These are phyloP conservation scores for Cordyceps militaris DNA, from an alignment of 2,329 filamentous ascomycete genomes.

Conservation along the genomic window DNA sequence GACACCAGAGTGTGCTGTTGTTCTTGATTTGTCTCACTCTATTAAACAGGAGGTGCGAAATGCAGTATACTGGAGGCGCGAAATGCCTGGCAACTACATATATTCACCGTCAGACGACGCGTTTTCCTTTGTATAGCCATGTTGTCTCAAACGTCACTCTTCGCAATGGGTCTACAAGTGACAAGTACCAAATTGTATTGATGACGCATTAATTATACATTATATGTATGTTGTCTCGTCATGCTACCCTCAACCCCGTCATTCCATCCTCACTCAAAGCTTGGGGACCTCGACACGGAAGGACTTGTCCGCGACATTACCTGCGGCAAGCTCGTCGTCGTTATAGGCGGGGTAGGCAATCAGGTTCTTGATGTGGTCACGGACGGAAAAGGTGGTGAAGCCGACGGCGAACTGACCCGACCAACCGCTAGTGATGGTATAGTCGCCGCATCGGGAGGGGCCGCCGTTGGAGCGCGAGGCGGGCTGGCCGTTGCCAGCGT, in stretches of 20 bases:
- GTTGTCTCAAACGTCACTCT: no score
- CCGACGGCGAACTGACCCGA: constrained; percentile 47
- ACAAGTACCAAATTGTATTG: no score
- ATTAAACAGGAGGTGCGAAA: no score
- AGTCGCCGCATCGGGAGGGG: constrained; percentile 39
- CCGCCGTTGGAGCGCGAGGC: constrained; percentile 33
- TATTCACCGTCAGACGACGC: no score
- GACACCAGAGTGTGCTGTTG: no score
- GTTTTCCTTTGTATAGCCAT: no score
- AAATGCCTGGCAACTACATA: no score
- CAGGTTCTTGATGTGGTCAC: constrained; percentile 33
- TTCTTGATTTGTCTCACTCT: no score
- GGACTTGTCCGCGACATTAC: constrained; percentile 22
- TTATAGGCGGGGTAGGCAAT: constrained; percentile 49
- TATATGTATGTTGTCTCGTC: constrained; percentile 20
- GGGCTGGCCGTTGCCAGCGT: constrained; percentile 28
- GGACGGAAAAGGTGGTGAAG: constrained; percentile 48
- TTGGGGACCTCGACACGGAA: constrained; percentile 2
- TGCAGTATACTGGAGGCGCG: no score
- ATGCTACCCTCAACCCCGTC: neutral
- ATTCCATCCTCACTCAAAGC: neutral
- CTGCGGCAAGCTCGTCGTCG: constrained; percentile 40
- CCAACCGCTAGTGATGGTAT: constrained; percentile 47
- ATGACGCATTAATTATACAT: neutral
- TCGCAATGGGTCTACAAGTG: no score